Conservation (phyloP, 2,329 filamentous ascomycete species). For the Microdochium nivale region DNA sequence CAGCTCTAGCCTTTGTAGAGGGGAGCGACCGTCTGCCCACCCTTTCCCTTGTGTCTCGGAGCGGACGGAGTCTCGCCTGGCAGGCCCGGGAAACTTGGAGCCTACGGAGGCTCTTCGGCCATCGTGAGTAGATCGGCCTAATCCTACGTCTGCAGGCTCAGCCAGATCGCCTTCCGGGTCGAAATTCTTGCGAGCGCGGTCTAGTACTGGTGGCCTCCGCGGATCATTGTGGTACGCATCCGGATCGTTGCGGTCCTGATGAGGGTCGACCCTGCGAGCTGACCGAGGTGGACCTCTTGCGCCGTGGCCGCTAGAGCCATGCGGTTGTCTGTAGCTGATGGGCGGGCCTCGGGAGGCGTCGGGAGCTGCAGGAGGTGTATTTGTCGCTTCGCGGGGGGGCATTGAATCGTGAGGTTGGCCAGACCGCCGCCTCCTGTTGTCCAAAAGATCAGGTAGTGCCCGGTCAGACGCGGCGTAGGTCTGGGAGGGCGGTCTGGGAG, state of each 20-base stretch:
- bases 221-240: not conserved
- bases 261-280: not conserved
- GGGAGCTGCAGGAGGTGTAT: slow-evolving; percentile 42
- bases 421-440: slow-evolving; percentile 1
- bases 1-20: slow-evolving; percentile 85
- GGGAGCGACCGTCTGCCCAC: slow-evolving; percentile 77
- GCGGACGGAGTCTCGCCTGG: slow-evolving; percentile 27
- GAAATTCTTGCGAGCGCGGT: slow-evolving; percentile 18
- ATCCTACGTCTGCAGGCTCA: not conserved
- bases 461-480: slow-evolving; percentile 26
- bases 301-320: slow-evolving; percentile 24
- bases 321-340: slow-evolving; percentile 43
- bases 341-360: slow-evolving; percentile 54
- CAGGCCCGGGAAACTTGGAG: slow-evolving; percentile 9
- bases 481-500: slow-evolving; percentile 51
- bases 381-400: not conserved
- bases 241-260: slow-evolving; percentile 7
- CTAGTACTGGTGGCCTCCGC: slow-evolving; percentile 12
- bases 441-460: not conserved
- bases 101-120: not conserved
- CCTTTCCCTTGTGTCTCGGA: slow-evolving; percentile 38
- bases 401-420: slow-evolving; percentile 1
- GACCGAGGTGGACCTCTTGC: slow-evolving; percentile 2
- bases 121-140: not conserved
- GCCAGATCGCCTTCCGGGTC: not conserved